These are phyloP conservation scores for Coemansia sp. DNA, from an alignment of 192 early-diverging fungal genomes.

Conservation along the genomic window DNA sequence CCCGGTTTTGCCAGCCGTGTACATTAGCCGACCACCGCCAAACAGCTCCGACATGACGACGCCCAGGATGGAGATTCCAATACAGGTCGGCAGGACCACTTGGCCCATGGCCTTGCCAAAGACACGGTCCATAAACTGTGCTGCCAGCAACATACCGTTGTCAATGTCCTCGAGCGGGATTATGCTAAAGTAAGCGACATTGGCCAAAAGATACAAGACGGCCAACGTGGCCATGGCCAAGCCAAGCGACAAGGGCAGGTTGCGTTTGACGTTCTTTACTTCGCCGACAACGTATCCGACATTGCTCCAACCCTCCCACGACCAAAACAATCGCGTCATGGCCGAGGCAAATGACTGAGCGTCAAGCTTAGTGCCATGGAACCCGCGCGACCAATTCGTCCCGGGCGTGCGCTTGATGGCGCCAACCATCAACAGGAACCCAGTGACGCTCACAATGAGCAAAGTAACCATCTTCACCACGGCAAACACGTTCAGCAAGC, in stretches of 20 bases:
- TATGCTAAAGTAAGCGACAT: slow-evolving; percentile 75
- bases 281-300: slow-evolving; percentile 76
- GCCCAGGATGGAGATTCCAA: slow-evolving; percentile 50
- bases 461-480: slow-evolving; percentile 64
- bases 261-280: slow-evolving; percentile 71
- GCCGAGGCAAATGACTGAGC: slow-evolving; percentile 51
- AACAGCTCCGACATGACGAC: slow-evolving; percentile 51
- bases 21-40: slow-evolving; percentile 48
- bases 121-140: slow-evolving; percentile 50
- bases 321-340: slow-evolving; percentile 51
- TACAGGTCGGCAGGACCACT: slow-evolving; percentile 46
- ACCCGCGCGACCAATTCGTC: slow-evolving; percentile 54
- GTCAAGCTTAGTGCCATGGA: slow-evolving; percentile 55
- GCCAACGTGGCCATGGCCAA: slow-evolving; percentile 69
- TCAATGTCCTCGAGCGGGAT: slow-evolving; percentile 62
- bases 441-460: slow-evolving; percentile 60
- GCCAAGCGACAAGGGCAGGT: slow-evolving; percentile 66
- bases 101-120: slow-evolving; percentile 53
- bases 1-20: slow-evolving; percentile 47
- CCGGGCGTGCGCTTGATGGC: slow-evolving; percentile 38
- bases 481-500: slow-evolving; percentile 64
- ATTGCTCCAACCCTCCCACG: slow-evolving; percentile 64
- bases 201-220: slow-evolving; percentile 67
- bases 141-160: slow-evolving; percentile 58
- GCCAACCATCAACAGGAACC: slow-evolving; percentile 62